Percentiles rank a stretch among this genome's conserved stretches.
These are phyloP conservation scores for Geosiphon pyriformis DNA, from an alignment of 192 early-diverging fungal genomes.

Conservation along the genomic window DNA sequence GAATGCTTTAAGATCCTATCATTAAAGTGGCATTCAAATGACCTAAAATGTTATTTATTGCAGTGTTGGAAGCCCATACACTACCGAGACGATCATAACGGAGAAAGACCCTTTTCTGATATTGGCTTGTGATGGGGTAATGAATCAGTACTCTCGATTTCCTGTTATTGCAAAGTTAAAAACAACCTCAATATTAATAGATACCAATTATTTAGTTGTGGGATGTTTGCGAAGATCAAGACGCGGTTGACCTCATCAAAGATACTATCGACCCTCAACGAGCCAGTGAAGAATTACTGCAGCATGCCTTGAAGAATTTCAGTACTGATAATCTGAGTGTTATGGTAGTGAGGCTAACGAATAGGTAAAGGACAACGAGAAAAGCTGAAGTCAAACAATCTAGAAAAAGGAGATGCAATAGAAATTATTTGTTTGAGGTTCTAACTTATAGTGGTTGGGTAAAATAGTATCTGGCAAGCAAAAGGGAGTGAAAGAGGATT, in stretches of 20 bases:
- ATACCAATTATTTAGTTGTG: conserved; percentile 66
- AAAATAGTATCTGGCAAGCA: too few species aligned
- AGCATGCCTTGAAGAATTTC: conserved; percentile 85
- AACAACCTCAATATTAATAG: conserved; percentile 6
- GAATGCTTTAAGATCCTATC: too few species aligned
- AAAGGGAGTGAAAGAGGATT: too few species aligned
- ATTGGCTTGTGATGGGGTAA: conserved; percentile 95
- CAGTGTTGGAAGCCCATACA: conserved; percentile 86
- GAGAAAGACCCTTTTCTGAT: conserved; percentile 78
- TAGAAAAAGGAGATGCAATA: too few species aligned
- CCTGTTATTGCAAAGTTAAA: neutral
- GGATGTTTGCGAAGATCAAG: conserved; percentile 96
- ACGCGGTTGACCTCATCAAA: conserved; percentile 82
- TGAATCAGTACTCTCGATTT: conserved; percentile 17
- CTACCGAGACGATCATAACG: conserved; percentile 80
- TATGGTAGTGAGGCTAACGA: conserved; percentile 66
- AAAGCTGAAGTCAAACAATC: too few species aligned
- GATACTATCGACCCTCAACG: conserved; percentile 68
- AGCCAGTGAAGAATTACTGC: conserved; percentile 73
- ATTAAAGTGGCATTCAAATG: too few species aligned
- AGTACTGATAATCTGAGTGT: conserved; percentile 94
- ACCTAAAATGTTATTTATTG: too few species aligned
- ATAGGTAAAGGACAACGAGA: conserved; percentile 5
- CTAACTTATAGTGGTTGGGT: too few species aligned
- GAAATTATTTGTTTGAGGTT: too few species aligned